Evolutionary conservation across 352 stramenopile genomes (phyloP).

Genomic region (Blastocystis sp.): DNA sequence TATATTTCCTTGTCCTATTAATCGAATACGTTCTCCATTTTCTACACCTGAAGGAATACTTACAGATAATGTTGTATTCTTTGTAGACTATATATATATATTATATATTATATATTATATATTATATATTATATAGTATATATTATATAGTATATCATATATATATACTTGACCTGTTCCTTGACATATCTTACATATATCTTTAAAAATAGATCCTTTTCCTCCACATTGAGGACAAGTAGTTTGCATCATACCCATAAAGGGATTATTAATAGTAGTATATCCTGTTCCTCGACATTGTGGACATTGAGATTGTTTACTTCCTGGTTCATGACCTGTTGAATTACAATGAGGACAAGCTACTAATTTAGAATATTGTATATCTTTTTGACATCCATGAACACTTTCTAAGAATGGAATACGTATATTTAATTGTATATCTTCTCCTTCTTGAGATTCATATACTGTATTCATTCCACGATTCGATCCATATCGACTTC

Average conservation of each 20-base stretch:
- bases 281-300: conserved; percentile 56
- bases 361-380: conserved; percentile 57
- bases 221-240: conserved; percentile 59
- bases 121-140: conserved; percentile 9
- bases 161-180: conserved; percentile 52
- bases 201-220: conserved; percentile 57
- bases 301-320: conserved; percentile 58
- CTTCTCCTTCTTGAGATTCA: conserved; percentile 1
- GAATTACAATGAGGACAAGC: conserved; percentile 57
- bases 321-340: conserved; percentile 51
- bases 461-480: conserved; percentile 1
- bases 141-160: neutral
- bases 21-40: conserved; percentile 18
- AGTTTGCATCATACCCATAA: too few species aligned
- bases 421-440: conserved; percentile 42
- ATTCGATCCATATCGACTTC: too few species aligned
- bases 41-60: conserved; percentile 52
- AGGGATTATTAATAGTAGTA: neutral
- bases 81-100: too few species aligned
- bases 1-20: conserved; percentile 16
- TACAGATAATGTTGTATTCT: conserved; percentile 65
- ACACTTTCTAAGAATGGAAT: conserved; percentile 68
- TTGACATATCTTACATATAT: conserved; percentile 55
- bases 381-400: conserved; percentile 57
- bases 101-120: too few species aligned